Percentiles rank a stretch among this genome's conserved stretches.
phyloP scores from a whole-genome alignment of 2,329 filamentous ascomycete genomes.

The Penicillium sp. region DNA sequence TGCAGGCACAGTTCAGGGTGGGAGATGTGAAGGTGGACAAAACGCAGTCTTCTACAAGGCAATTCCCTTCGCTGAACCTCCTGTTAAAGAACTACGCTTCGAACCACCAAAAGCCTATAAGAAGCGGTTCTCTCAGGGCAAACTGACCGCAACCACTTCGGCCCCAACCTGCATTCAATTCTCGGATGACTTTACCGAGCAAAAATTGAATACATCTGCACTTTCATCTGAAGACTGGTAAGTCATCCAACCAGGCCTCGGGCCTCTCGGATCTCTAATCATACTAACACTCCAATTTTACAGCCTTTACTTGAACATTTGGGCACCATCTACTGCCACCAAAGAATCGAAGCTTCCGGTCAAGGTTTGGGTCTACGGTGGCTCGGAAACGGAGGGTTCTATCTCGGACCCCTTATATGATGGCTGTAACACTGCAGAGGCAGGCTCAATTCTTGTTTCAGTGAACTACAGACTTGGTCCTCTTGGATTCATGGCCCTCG shows the following conservation, averaged over 20 bases:
- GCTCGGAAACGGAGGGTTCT: conserved; percentile 10
- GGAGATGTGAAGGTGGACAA: conserved; percentile 10
- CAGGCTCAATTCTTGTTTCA: conserved; percentile 10
- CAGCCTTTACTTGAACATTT: conserved; percentile 19
- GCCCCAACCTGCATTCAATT: conserved; percentile 21
- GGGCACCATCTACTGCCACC: conserved; percentile 14
- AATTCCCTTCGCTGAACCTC: conserved; percentile 23
- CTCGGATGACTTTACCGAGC: not conserved
- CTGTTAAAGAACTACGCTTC: conserved; percentile 20
- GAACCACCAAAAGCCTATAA: conserved; percentile 19
- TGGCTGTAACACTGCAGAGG: conserved; percentile 15
- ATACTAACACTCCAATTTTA: not conserved
- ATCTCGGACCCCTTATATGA: conserved; percentile 14
- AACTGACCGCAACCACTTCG: conserved; percentile 15
- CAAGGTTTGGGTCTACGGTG: conserved; percentile 29
- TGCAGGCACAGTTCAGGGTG: conserved; percentile 20
- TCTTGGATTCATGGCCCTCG: conserved; percentile 25
- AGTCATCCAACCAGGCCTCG: not conserved
- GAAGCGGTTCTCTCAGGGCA: conserved; percentile 12
- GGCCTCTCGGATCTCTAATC: not conserved
- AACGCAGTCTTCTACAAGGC: conserved; percentile 19
- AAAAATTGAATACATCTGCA: not conserved
- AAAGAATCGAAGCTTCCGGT: conserved; percentile 24
- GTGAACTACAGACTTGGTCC: conserved; percentile 30
- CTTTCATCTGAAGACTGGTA: conserved; percentile 22